Percentiles rank a stretch among this genome's conserved stretches.
These are phyloP conservation scores for Taiwanofungus camphoratus DNA, from an alignment of 1,284 basidiomycete genomes.

Conservation along the genomic window DNA sequence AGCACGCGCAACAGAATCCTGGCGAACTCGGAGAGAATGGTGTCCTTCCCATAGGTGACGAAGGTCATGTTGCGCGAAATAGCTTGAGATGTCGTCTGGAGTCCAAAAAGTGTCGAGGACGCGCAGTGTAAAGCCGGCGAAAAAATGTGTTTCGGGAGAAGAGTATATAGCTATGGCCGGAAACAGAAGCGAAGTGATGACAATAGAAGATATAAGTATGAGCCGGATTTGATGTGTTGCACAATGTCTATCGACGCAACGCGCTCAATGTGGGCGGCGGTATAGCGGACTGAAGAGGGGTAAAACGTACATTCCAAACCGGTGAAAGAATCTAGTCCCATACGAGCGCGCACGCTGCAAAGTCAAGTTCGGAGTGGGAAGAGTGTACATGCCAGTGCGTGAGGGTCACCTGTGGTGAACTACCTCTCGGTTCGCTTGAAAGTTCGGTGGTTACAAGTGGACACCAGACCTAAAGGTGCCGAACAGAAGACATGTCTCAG, in stretches of 20 bases:
- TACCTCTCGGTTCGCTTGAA: too few species aligned
- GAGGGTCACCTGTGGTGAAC: too few species aligned
- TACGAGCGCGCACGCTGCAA: constrained; percentile 34
- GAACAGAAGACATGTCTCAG: too few species aligned
- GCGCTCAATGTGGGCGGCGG: constrained; percentile 2
- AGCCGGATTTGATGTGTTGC: constrained; percentile 91
- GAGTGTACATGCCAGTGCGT: constrained; percentile 5
- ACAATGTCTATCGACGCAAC: constrained; percentile 63
- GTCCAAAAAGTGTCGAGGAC: constrained; percentile 59
- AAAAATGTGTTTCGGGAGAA: constrained; percentile 58
- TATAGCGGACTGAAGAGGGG: constrained; percentile 4
- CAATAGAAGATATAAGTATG: constrained; percentile 87
- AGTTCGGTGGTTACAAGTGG: too few species aligned
- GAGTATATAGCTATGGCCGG: constrained; percentile 85
- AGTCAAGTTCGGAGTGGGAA: constrained; percentile 11
- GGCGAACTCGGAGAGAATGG: constrained; percentile 51
- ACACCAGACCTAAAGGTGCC: too few species aligned
- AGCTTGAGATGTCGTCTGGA: constrained; percentile 43
- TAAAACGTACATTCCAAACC: constrained; percentile 67
- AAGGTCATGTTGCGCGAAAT: constrained; percentile 55
- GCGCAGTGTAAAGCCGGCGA: constrained; percentile 48
- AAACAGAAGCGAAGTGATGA: constrained; percentile 95
- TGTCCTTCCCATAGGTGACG: constrained; percentile 65
- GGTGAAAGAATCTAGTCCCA: constrained; percentile 54
- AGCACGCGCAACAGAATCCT: constrained; percentile 67